phyloP scores from a whole-genome alignment of 768 basidiomycete species.

The Rhizopogon roseolus region DNA sequence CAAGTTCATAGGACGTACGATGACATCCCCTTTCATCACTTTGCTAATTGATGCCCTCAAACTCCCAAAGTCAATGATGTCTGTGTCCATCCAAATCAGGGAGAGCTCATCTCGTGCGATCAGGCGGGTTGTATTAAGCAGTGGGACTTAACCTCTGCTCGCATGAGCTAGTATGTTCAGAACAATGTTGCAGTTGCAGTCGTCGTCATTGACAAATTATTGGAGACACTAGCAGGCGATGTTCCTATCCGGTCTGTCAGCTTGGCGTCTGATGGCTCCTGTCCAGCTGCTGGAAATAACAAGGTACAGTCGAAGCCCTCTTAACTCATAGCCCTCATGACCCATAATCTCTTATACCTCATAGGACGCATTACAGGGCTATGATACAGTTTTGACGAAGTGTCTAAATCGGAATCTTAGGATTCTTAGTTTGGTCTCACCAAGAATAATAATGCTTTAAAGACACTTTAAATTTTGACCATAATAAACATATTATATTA shows the following conservation, averaged over 20 bases:
- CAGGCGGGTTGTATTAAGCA: slow-evolving; percentile 97
- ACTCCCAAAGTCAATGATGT: slow-evolving; percentile 80
- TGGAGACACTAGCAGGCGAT: slow-evolving; percentile 91
- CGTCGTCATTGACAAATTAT: slow-evolving; percentile 8
- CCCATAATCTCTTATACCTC: no score
- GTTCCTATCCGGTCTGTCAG: slow-evolving; percentile 94
- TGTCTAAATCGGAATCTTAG: no score
- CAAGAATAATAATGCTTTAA: no score
- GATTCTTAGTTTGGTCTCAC: no score
- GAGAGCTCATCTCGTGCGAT: slow-evolving; percentile 97
- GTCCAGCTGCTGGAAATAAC: slow-evolving; percentile 95
- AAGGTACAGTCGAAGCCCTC: no score
- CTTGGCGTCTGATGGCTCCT: slow-evolving; percentile 91
- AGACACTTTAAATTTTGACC: no score
- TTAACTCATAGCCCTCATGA: no score
- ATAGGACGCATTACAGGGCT: no score
- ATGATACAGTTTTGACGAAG: no score
- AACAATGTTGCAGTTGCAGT: neutral
- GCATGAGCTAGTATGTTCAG: slow-evolving; percentile 77
- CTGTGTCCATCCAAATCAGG: slow-evolving; percentile 96
- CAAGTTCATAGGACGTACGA: slow-evolving; percentile 91
- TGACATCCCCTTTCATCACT: slow-evolving; percentile 36
- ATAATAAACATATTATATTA: no score
- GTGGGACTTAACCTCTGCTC: slow-evolving; percentile 96
- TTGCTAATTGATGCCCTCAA: slow-evolving; percentile 9